Percentiles rank a stretch among this genome's conserved stretches.
These are phyloP conservation scores for Stachybotrys echinatus DNA, from an alignment of 2,329 filamentous ascomycete genomes.

Conservation along the genomic window DNA sequence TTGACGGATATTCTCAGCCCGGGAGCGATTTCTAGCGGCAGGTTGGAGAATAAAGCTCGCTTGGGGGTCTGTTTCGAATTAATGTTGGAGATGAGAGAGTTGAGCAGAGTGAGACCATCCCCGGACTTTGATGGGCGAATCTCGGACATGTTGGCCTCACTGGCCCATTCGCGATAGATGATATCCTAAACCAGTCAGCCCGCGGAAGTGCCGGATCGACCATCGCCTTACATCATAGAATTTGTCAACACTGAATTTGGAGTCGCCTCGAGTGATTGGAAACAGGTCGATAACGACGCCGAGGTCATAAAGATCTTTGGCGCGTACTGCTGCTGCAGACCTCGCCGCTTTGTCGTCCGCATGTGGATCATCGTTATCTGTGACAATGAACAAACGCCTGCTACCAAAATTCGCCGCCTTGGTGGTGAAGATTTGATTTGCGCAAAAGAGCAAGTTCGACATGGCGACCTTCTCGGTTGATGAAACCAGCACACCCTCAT, in stretches of 20 bases:
- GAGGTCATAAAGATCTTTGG: constrained; percentile 92
- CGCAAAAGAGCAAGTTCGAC: constrained; percentile 87
- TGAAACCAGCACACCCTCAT: constrained; percentile 63
- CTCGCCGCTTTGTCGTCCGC: constrained; percentile 64
- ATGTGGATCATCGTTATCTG: constrained; percentile 87
- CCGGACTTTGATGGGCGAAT: constrained; percentile 62
- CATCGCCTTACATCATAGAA: constrained; percentile 75
- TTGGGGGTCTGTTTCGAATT: constrained; percentile 86
- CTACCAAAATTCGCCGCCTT: constrained; percentile 93
- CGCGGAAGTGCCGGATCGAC: not conserved
- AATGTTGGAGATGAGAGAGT: constrained; percentile 78
- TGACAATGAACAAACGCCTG: constrained; percentile 88
- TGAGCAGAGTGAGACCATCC: constrained; percentile 73
- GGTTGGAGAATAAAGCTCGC: constrained; percentile 76
- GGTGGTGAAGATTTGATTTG: constrained; percentile 93
- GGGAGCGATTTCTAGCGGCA: constrained; percentile 85
- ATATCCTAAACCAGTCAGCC: constrained; percentile 59
- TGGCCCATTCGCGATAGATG: constrained; percentile 72
- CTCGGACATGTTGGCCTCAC: constrained; percentile 53
- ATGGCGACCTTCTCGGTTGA: constrained; percentile 69
- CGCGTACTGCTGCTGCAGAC: constrained; percentile 75
- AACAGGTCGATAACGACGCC: constrained; percentile 91
- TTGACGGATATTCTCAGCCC: constrained; percentile 84
- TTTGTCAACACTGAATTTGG: constrained; percentile 72
- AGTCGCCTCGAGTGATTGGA: constrained; percentile 68